phyloP scores from a whole-genome alignment of 2,329 filamentous ascomycete genomes.

The Botryosphaeria dothidea region DNA sequence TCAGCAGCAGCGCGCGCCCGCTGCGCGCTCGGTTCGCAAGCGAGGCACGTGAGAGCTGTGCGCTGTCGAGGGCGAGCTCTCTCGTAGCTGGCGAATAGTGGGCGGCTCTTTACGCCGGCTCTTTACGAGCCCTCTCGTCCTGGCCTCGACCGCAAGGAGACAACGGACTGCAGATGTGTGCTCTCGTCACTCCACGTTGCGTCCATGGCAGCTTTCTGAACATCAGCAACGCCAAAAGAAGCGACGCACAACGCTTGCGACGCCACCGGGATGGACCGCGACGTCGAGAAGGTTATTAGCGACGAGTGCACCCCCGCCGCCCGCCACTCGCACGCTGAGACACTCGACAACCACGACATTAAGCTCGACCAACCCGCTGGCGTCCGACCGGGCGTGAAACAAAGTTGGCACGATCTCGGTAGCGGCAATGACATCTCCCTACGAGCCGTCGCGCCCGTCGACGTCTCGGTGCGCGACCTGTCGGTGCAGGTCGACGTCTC shows the following conservation, averaged over 20 bases:
- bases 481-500: slow-evolving; percentile 61
- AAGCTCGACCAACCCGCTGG: neutral
- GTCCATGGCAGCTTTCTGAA: neutral
- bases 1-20: neutral
- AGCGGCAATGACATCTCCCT: slow-evolving; percentile 37
- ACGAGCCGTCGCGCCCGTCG: slow-evolving; percentile 57
- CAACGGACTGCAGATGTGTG: neutral
- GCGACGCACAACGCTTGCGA: neutral
- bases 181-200: neutral
- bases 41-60: neutral
- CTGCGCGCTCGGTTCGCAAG: neutral
- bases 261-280: neutral
- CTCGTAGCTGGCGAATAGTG: neutral
- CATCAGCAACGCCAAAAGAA: neutral
- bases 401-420: neutral
- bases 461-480: slow-evolving; percentile 56
- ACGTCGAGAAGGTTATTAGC: slow-evolving; percentile 1
- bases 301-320: neutral
- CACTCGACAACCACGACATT: neutral
- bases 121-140: neutral
- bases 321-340: neutral
- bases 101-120: too few species aligned
- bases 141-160: neutral
- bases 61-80: too few species aligned
- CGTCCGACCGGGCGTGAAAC: neutral